Evolutionary conservation across 208 protist genomes (phyloP), one percentile per base, ranked within the genome.

Genomic region (Crithidia fasciculata): DNA sequence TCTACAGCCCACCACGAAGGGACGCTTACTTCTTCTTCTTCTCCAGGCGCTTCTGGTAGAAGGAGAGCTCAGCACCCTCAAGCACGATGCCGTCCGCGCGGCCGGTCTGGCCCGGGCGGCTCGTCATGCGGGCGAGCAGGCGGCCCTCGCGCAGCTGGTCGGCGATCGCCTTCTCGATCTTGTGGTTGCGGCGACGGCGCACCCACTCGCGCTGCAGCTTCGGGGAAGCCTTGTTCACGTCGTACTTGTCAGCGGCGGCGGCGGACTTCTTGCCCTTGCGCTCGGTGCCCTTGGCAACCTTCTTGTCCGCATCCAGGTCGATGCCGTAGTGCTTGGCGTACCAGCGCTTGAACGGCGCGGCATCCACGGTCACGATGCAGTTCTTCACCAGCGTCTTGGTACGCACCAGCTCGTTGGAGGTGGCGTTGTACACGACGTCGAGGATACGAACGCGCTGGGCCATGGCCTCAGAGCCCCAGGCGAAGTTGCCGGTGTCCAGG

Each of bases 361-460:
- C 94, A 82, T 99, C 99, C 70, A 99, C 88, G 72, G 97, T 82
- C 45, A 99, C 92, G 80, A 99, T 98, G 80, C 91, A 90, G 89
- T 92, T 94, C 98, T 99, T 99, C 65, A 99, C 99, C 16, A 99
- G 93, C 59, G 99, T 99, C 91, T 99, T 99, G 55, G 99, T 99
- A 80, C 99, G 98, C 53, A 99, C 98, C 44, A 99, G 94, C 94
- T 99, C 99, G 95, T 99, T 99, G 85, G 97, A 98, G 15, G 99
- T 98, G 53, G 99, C 98, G 89, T 99, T 99, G 97, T 99, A 99
- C 58, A 99, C 98, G n/a, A 99, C 98, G 74, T 98, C 96, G 56
- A 99, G 69, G 74, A 99, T 99, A 76, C 98, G 94, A 60, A 92
- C 91, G 80, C 97, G 98, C 74, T 93, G 88, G 65, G 98, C 92